Evolutionary conservation across 805 yeast genomes (phyloP).

Genomic region (Aciculoconidium aculeatum): DNA sequence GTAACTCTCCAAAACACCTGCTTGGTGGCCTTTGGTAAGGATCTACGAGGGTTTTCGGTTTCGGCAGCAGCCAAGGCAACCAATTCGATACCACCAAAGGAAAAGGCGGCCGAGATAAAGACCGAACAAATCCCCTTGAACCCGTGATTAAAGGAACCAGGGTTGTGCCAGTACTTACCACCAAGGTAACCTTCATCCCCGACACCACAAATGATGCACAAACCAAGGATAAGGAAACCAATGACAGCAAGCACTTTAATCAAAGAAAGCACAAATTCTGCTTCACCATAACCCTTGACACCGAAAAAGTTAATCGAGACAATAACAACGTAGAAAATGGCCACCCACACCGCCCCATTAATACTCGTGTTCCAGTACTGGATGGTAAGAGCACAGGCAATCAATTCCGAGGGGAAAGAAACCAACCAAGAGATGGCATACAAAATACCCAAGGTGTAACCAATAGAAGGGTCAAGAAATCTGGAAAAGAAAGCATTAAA

Average conservation of each 20-base stretch:
- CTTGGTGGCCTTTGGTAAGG: slow-evolving; percentile 52
- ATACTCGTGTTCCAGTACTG: slow-evolving; percentile 28
- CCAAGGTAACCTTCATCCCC: slow-evolving; percentile 18
- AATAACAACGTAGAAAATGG: slow-evolving; percentile 28
- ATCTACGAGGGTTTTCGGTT: slow-evolving; percentile 47
- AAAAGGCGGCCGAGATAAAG: slow-evolving; percentile 51
- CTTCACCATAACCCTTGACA: slow-evolving; percentile 28
- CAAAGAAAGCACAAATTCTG: slow-evolving; percentile 20
- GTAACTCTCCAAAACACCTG: slow-evolving; percentile 52
- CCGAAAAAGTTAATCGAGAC: slow-evolving; percentile 32
- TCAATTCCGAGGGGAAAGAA: slow-evolving; percentile 26
- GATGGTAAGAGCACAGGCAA: slow-evolving; percentile 32
- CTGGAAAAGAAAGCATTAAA: slow-evolving; percentile 46
- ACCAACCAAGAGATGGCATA: slow-evolving; percentile 34
- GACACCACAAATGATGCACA: slow-evolving; percentile 28
- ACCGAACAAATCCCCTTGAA: slow-evolving; percentile 20
- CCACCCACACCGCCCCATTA: slow-evolving; percentile 34
- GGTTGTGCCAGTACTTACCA: slow-evolving; percentile 17
- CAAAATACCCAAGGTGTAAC: slow-evolving; percentile 48
- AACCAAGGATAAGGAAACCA: slow-evolving; percentile 26
- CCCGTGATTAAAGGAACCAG: slow-evolving; percentile 18
- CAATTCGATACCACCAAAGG: slow-evolving; percentile 58
- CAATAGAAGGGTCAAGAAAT: slow-evolving; percentile 50
- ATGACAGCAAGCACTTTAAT: slow-evolving; percentile 23
- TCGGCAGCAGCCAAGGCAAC: slow-evolving; percentile 57